Percentiles rank a stretch among this genome's conserved stretches.
These are phyloP conservation scores for Isabelozyma pseudorhagii DNA, from an alignment of 805 yeast species.

Conservation along the genomic window DNA sequence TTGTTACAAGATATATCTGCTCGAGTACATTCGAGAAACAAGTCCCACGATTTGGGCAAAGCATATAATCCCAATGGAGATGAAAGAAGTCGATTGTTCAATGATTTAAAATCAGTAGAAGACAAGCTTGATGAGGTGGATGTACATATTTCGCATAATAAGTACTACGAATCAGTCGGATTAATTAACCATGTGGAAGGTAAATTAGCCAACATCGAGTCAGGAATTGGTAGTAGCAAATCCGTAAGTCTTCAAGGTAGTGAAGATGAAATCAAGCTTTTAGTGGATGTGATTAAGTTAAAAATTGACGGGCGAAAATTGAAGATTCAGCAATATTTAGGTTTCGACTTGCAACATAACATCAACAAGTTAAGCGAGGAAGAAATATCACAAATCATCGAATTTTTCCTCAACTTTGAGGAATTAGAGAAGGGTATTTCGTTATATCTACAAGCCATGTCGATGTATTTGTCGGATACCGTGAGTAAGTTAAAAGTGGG, in stretches of 20 bases:
- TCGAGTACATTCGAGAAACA: constrained; percentile 57
- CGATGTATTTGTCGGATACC: constrained; percentile 25
- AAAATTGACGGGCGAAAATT: constrained; percentile 36
- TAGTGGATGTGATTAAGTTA: constrained; percentile 40
- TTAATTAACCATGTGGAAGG: constrained; percentile 35
- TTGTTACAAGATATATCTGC: constrained; percentile 57
- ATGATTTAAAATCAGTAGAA: constrained; percentile 52
- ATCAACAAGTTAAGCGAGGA: constrained; percentile 26
- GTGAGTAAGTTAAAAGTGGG: constrained; percentile 33
- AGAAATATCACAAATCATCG: constrained; percentile 32
- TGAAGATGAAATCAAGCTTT: constrained; percentile 20
- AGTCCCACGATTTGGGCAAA: constrained; percentile 44
- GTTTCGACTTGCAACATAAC: constrained; percentile 35
- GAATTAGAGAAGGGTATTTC: constrained; percentile 34
- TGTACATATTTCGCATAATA: constrained; percentile 59
- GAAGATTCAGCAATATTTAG: constrained; percentile 33
- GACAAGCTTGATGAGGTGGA: constrained; percentile 69
- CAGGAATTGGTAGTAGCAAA: constrained; percentile 9
- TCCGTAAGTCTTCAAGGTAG: neutral
- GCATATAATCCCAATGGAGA: constrained; percentile 5
- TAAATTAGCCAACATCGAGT: constrained; percentile 27
- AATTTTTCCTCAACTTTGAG: constrained; percentile 32
- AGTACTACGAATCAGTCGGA: constrained; percentile 46
- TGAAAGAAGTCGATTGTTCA: constrained; percentile 33
- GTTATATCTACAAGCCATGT: constrained; percentile 32